A percentile compares a stretch with the other conserved stretches of the same genome.
phyloP scores from a whole-genome alignment of 2,329 filamentous ascomycete genomes.

The Celoporthe dispersa region DNA sequence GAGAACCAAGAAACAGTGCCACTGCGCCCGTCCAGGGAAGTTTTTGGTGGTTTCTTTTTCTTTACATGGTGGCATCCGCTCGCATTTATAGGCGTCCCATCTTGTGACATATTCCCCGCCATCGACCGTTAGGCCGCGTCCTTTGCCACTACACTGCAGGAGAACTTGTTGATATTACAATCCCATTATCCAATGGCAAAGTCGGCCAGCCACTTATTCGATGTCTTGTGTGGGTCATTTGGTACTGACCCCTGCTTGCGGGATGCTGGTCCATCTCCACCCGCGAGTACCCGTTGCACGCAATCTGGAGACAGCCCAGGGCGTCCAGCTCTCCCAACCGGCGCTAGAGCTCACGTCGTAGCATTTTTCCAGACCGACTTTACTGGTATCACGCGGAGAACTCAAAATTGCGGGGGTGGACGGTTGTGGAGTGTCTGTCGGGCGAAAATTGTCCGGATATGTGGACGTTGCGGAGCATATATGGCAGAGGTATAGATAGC shows the following conservation, averaged over 20 bases:
- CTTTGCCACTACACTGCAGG: background rate
- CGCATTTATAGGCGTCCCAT: background rate
- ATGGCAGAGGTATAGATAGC: background rate
- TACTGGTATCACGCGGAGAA: background rate
- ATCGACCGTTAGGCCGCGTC: background rate
- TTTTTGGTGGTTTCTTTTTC: background rate
- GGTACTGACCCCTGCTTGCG: background rate
- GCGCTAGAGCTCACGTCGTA: background rate
- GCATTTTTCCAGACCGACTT: background rate
- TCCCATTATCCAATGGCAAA: slow-evolving; percentile 4
- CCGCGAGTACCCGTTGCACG: background rate
- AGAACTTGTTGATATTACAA: background rate
- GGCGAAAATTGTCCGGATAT: background rate
- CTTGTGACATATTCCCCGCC: background rate
- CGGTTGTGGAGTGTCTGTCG: background rate
- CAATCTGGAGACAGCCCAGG: background rate
- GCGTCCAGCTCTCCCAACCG: background rate
- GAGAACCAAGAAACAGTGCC: background rate
- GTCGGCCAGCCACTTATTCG: background rate
- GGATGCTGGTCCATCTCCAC: background rate
- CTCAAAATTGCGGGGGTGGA: slow-evolving; percentile 1
- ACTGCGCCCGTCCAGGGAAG: background rate
- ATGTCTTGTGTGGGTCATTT: background rate
- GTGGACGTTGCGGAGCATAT: background rate
- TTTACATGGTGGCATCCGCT: background rate